These are phyloP conservation scores for Scopulariopsis brevicaulis DNA, from an alignment of 2,329 filamentous ascomycete genomes.

Conservation along the genomic window DNA sequence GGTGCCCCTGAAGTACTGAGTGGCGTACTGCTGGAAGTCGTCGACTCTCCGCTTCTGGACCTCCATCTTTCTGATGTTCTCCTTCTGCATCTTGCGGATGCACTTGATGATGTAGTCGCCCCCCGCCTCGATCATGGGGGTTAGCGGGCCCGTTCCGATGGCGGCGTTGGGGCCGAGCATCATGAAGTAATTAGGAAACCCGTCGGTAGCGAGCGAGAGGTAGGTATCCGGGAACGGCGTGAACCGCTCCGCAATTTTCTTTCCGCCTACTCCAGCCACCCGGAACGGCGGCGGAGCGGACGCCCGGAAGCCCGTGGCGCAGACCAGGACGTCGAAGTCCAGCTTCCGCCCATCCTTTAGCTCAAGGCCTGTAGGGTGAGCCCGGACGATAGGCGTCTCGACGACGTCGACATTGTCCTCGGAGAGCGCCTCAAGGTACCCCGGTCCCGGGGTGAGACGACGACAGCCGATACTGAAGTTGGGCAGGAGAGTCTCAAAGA, in stretches of 20 bases:
- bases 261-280: constrained; percentile 23
- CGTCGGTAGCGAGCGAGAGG: constrained; percentile 30
- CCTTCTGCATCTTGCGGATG: constrained; percentile 13
- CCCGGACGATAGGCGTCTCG: constrained; percentile 17
- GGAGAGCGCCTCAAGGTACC: constrained; percentile 27
- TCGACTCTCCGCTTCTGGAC: constrained; percentile 29
- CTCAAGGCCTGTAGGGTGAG: constrained; percentile 1
- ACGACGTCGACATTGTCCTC: constrained; percentile 30
- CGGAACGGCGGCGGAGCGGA: constrained; percentile 19
- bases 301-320: constrained; percentile 24
- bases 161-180: constrained; percentile 35
- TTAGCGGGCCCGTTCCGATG: constrained; percentile 33
- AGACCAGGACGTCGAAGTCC: constrained; percentile 3
- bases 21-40: constrained; percentile 35
- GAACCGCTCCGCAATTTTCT: constrained; percentile 26
- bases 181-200: constrained; percentile 37
- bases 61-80: constrained; percentile 22
- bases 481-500: not conserved
- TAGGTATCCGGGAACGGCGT: constrained; percentile 26
- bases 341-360: constrained; percentile 9
- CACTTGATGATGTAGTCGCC: constrained; percentile 16
- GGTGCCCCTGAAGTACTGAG: constrained; percentile 33
- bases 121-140: constrained; percentile 32
- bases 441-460: constrained; percentile 26
- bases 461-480: constrained; percentile 22